Percentiles rank a stretch among this genome's conserved stretches.
These are phyloP conservation scores for Artemisia argyi DNA, from an alignment of 129 eudicot species.

Conservation along the genomic window DNA sequence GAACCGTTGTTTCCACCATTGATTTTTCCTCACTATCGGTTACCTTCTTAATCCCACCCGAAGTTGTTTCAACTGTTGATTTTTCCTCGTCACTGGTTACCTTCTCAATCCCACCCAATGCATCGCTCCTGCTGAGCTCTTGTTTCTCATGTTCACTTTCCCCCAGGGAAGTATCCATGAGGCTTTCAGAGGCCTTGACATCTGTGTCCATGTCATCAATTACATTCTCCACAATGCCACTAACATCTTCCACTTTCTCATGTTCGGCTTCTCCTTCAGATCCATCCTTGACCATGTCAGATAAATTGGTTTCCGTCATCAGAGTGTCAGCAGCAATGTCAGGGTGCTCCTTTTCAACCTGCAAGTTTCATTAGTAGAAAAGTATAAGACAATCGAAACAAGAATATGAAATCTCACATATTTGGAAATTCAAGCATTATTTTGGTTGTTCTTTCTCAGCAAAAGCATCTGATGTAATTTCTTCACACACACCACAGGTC, in stretches of 20 bases:
- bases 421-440: background rate
- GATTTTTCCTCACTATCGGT: too few relatives aligned
- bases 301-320: too few relatives aligned
- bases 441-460: background rate
- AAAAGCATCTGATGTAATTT: background rate
- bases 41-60: background rate
- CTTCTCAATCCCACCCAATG: conserved; percentile 11
- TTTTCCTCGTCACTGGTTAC: background rate
- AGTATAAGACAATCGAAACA: too few relatives aligned
- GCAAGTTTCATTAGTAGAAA: background rate
- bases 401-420: background rate
- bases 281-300: conserved; percentile 9
- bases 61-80: too few relatives aligned
- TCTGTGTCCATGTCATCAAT: conserved; percentile 8
- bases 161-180: conserved; percentile 5
- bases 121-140: background rate
- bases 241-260: conserved; percentile 16
- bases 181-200: conserved; percentile 19
- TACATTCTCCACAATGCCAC: conserved; percentile 6
- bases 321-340: background rate
- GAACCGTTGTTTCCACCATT: too few relatives aligned
- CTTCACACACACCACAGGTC: conserved; percentile 2
- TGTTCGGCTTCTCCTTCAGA: conserved; percentile 11
- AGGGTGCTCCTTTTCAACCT: background rate
- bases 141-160: conserved; percentile 21